Evolutionary conservation across 2,329 filamentous ascomycete species (phyloP).

Genomic region (Sarocladium kiliense): DNA sequence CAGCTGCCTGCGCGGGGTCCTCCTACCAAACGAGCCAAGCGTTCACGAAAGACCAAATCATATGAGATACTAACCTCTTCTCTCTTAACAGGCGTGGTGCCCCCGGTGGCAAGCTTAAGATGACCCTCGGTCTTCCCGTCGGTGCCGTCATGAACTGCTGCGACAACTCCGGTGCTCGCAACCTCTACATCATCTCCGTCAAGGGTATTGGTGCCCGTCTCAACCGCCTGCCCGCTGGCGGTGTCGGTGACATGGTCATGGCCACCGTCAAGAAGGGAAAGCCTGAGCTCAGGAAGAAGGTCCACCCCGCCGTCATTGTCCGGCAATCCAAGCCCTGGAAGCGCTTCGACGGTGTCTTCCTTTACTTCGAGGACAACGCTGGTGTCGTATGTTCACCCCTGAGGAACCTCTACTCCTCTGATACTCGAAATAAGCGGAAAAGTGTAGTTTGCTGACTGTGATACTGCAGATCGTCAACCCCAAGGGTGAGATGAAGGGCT

Average conservation of each 20-base stretch:
- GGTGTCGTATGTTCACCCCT: slow-evolving; percentile 74
- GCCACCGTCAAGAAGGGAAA: slow-evolving; percentile 99
- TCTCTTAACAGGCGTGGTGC: slow-evolving; percentile 63
- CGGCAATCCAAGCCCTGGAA: slow-evolving; percentile 99
- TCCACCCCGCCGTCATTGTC: slow-evolving; percentile 99
- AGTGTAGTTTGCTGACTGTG: neutral
- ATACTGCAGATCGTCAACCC: slow-evolving; percentile 86
- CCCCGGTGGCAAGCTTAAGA: slow-evolving; percentile 99
- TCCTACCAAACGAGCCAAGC: neutral
- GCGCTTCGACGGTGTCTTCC: slow-evolving; percentile 95
- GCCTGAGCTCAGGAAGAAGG: slow-evolving; percentile 99
- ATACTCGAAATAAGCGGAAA: too few species aligned
- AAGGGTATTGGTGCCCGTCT: slow-evolving; percentile 97
- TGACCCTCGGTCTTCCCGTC: slow-evolving; percentile 99
- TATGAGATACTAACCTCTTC: neutral
- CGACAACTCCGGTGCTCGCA: slow-evolving; percentile 98
- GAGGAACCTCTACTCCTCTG: neutral
- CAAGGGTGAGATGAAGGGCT: slow-evolving; percentile 99
- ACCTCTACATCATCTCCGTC: slow-evolving; percentile 99
- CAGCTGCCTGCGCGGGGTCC: neutral
- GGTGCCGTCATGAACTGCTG: slow-evolving; percentile 99
- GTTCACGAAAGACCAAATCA: neutral
- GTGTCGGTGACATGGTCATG: slow-evolving; percentile 99
- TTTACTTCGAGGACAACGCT: slow-evolving; percentile 99
- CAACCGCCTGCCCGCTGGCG: slow-evolving; percentile 93